Conservation (phyloP, 306 rosid genomes). For the Purshia tridentata region DNA sequence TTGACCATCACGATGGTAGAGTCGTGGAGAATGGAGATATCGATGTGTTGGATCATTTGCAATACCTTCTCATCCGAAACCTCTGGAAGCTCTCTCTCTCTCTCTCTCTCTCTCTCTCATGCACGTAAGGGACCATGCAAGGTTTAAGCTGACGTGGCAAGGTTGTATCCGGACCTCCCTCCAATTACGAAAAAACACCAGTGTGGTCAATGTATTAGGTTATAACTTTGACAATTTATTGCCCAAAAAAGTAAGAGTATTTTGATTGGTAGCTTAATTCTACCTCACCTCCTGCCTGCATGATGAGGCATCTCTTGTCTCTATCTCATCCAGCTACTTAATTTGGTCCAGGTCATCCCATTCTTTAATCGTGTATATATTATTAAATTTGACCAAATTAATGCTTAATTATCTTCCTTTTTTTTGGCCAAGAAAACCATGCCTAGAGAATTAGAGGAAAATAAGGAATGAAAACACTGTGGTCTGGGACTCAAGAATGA, state of each 20-base stretch:
- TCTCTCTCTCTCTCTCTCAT: too few relatives aligned
- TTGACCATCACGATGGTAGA: not conserved
- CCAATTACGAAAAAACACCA: not conserved
- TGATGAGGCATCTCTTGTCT: too few relatives aligned
- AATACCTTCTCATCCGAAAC: not conserved
- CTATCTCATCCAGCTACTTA: too few relatives aligned
- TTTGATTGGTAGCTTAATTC: not conserved
- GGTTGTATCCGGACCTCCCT: not conserved
- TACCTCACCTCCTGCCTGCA: too few relatives aligned
- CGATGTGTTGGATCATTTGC: not conserved
- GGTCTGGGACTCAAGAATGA: conserved; percentile 41
- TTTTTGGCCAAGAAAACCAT: not conserved
- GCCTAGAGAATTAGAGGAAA: conserved; percentile 17
- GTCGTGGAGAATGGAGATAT: not conserved
- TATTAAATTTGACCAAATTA: too few relatives aligned
- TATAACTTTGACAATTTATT: conserved; percentile 4
- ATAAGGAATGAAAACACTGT: conserved; percentile 1
- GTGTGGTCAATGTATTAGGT: conserved; percentile 21
- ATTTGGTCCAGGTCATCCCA: too few relatives aligned
- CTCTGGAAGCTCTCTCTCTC: too few relatives aligned
- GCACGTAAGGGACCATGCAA: not conserved
- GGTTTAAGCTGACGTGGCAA: not conserved
- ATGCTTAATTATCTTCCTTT: not conserved
- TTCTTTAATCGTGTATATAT: too few relatives aligned
- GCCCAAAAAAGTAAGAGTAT: not conserved